Evolutionary conservation across 2,329 filamentous ascomycete genomes (phyloP).

Genomic region (Alternaria sp.): DNA sequence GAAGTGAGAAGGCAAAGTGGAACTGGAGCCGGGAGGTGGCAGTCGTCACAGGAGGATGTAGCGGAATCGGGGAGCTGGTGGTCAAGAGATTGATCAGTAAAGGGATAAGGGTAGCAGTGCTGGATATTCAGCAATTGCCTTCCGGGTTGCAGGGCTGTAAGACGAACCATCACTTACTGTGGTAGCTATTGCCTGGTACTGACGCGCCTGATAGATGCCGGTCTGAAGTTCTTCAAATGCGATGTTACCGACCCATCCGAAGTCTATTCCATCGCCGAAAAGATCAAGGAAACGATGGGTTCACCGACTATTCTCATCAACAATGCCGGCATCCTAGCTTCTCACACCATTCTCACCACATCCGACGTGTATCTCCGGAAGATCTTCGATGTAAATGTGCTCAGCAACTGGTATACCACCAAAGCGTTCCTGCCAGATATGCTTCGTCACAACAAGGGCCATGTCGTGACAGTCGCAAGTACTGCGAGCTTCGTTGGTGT

Average conservation of each 20-base stretch:
- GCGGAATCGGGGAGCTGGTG: conserved; percentile 46
- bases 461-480: conserved; percentile 65
- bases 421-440: conserved; percentile 49
- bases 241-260: conserved; percentile 44
- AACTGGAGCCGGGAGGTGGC: conserved; percentile 45
- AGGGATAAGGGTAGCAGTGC: conserved; percentile 43
- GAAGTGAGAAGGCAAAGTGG: conserved; percentile 47
- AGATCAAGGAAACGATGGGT: conserved; percentile 34
- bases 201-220: conserved; percentile 29
- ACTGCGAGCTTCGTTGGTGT: conserved; percentile 60
- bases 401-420: conserved; percentile 47
- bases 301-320: conserved; percentile 47
- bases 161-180: not conserved
- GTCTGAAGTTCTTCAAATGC: conserved; percentile 44
- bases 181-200: not conserved
- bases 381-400: conserved; percentile 50
- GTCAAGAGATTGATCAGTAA: conserved; percentile 37
- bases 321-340: conserved; percentile 45
- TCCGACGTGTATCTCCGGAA: conserved; percentile 40
- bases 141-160: conserved; percentile 37
- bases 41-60: conserved; percentile 49
- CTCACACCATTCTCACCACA: conserved; percentile 46
- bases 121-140: conserved; percentile 46
- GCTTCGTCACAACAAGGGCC: conserved; percentile 55
- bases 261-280: conserved; percentile 36